Base-by-base conservation (phyloP, 345 rosid genomes). In the Lepidium africanum region DNA sequence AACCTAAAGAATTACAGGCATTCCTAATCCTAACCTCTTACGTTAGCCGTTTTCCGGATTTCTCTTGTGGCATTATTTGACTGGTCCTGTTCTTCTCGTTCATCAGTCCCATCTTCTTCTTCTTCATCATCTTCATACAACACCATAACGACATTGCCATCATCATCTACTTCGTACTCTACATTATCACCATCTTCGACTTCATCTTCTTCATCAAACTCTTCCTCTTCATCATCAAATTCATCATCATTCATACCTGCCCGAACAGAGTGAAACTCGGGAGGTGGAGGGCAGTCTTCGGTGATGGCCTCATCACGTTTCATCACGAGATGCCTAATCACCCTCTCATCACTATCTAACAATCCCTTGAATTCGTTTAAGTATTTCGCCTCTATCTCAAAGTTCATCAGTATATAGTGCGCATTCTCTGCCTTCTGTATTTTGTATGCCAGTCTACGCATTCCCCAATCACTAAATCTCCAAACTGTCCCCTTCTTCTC, bases 391-490 rank as follows among this genome's bases (percentile, higher is more conserved):
- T 90, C 97, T 50, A 93, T 42, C 86, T 93, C 97, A 50, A 93
- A 90, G 84, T 93, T 93, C 98, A 90, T 87, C 70, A 93, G 76
- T 3, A 90, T 85, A 79, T 90, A 90, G 77, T 87, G 92, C 10
- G 97, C 98, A 48, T 76, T 80, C 36, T 69, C 83, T 6, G 98
- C 98, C 50, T 90, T 88, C 65, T 87, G 78, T 80, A 93, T 93
- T 79, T 83, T 85, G 85, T 93, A 88, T 8, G 96, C 96, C 3
- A 92, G 81, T 72, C 86, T 84, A 15, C 98, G 88, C 66, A 93
- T 84, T 1, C 98, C 97, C 97, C 98, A 93, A 50, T 93, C 96
- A 64, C 81, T 91, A 63, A 85, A 53, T 79, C 97, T 90, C 96
- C 96, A 92, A 14, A 92, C 60, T 78, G 33, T 86, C 53, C 96